Percentiles rank a stretch among this genome's conserved stretches.
Conservation (phyloP, 176 grass and related monocot species). For the Dendrocalamus sinicus region DNA sequence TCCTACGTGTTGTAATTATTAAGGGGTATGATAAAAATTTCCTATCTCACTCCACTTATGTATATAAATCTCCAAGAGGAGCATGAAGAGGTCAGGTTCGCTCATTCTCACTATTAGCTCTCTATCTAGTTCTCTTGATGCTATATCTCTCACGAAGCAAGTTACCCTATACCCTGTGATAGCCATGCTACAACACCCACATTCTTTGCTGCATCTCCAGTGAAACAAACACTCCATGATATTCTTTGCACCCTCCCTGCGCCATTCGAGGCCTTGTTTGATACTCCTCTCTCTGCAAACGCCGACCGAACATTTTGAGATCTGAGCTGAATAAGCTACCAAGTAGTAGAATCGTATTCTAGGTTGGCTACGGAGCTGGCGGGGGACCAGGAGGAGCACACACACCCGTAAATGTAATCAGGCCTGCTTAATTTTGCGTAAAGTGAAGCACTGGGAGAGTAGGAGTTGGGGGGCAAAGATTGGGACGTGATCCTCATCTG, state of each 20-base stretch:
- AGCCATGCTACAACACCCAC: background rate
- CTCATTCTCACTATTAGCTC: too few relatives aligned
- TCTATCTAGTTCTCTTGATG: too few relatives aligned
- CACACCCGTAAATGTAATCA: background rate
- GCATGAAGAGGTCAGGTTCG: too few relatives aligned
- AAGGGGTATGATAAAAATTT: too few relatives aligned
- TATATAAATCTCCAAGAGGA: too few relatives aligned
- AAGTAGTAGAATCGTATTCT: slow-evolving; percentile 19
- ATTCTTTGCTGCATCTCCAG: slow-evolving; percentile 33
- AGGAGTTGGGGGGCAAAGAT: slow-evolving; percentile 39
- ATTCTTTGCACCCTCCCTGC: slow-evolving; percentile 13
- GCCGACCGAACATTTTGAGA: slow-evolving; percentile 44
- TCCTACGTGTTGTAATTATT: too few relatives aligned
- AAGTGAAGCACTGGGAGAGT: background rate
- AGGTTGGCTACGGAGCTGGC: background rate
- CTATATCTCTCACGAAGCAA: too few relatives aligned
- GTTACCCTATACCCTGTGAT: too few relatives aligned
- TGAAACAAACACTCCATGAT: slow-evolving; percentile 32
- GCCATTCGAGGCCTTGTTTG: background rate
- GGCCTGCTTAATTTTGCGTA: background rate
- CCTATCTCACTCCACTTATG: too few relatives aligned
- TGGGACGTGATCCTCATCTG: slow-evolving; percentile 39
- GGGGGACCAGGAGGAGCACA: slow-evolving; percentile 7
- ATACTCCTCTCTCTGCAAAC: background rate
- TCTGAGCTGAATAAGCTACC: slow-evolving; percentile 18